Conservation (phyloP, 1,139 yeast species). For the Suhomyces bribrorum region DNA sequence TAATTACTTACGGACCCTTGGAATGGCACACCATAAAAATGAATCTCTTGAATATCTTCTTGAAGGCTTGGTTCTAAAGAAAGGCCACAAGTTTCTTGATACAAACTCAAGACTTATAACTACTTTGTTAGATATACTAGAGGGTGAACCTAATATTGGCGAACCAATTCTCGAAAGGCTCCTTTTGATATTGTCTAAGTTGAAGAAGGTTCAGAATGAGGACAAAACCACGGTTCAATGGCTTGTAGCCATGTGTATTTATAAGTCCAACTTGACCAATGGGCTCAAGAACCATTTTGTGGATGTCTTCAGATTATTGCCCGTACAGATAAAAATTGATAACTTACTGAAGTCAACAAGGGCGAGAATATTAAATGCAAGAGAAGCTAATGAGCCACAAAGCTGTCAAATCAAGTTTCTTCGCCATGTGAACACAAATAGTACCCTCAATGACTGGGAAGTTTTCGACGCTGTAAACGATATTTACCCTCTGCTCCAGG, state of each 20-base stretch:
- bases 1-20: slow-evolving; percentile 23
- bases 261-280: not conserved
- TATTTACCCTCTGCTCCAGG: not conserved
- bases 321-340: not conserved
- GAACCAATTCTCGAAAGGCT: not conserved
- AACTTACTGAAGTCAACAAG: slow-evolving; percentile 9
- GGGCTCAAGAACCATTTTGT: not conserved
- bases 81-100: slow-evolving; percentile 1
- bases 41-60: slow-evolving; percentile 20
- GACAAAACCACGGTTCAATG: slow-evolving; percentile 1
- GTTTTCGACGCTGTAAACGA: slow-evolving; percentile 5
- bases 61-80: slow-evolving; percentile 21
- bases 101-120: slow-evolving; percentile 18
- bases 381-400: not conserved
- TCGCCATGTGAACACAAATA: not conserved
- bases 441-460: slow-evolving; percentile 5
- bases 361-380: not conserved
- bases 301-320: slow-evolving; percentile 1
- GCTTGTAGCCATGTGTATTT: slow-evolving; percentile 3
- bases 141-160: not conserved
- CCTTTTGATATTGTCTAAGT: not conserved
- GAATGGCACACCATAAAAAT: slow-evolving; percentile 12
- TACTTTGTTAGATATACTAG: slow-evolving; percentile 17
- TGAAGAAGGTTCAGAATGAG: not conserved
- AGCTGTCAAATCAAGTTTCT: slow-evolving; percentile 1